These are phyloP conservation scores for Cryptococcus sp. DNA, from an alignment of 1,284 basidiomycete genomes.

Conservation along the genomic window DNA sequence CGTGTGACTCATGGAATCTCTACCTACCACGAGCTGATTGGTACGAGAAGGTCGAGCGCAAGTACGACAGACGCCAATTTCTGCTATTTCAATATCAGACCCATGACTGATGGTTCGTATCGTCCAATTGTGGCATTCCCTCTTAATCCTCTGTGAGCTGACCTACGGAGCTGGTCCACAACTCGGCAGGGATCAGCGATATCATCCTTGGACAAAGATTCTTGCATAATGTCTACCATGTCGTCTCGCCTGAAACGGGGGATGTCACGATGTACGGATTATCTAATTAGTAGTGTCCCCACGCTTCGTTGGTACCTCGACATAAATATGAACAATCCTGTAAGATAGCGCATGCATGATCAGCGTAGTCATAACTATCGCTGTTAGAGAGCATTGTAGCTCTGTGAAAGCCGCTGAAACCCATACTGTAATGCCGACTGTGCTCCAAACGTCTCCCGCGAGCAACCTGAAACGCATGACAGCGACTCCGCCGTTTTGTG, in stretches of 20 bases:
- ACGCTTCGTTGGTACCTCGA: too few species aligned
- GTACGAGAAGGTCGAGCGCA: constrained; percentile 2
- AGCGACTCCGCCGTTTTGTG: too few species aligned
- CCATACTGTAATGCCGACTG: too few species aligned
- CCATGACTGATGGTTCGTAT: too few species aligned
- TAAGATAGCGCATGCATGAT: too few species aligned
- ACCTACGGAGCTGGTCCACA: background rate
- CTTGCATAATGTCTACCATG: constrained; percentile 19
- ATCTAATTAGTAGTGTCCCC: background rate
- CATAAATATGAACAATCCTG: too few species aligned
- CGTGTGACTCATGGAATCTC: background rate
- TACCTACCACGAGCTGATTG: background rate
- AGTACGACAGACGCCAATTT: constrained; percentile 1
- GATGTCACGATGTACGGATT: constrained; percentile 16
- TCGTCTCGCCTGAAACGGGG: constrained; percentile 11
- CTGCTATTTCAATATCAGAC: constrained; percentile 9
- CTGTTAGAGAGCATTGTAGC: too few species aligned
- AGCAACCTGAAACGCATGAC: too few species aligned
- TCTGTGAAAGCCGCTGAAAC: too few species aligned
- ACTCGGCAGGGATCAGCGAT: constrained; percentile 1
- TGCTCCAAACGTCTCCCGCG: too few species aligned
- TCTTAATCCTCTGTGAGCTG: background rate
- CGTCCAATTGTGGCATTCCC: too few species aligned
- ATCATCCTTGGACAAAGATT: constrained; percentile 12
- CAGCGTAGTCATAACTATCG: too few species aligned